phyloP scores from a whole-genome alignment of 306 rosid genomes.

The Phaseolus lunatus region DNA sequence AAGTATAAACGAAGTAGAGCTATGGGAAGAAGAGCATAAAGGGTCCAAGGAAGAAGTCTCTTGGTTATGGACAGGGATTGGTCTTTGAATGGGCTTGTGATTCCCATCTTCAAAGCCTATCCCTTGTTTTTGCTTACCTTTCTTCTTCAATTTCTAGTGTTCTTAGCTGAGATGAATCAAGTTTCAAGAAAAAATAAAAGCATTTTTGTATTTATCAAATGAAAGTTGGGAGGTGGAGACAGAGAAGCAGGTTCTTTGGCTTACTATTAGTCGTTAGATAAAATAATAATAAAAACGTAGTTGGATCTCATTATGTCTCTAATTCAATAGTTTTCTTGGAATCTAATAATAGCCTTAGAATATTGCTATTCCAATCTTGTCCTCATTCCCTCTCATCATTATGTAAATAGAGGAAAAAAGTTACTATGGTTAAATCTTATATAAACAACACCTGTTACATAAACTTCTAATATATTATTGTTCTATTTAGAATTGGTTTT shows the following conservation, averaged over 20 bases:
- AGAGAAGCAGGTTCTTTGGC: conserved; percentile 3
- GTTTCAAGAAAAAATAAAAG: not conserved
- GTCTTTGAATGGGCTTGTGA: conserved; percentile 59
- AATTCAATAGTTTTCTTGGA: conserved; percentile 13
- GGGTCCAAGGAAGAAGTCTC: conserved; percentile 63
- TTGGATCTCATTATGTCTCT: conserved; percentile 29
- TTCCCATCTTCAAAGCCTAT: conserved; percentile 53
- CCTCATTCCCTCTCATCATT: not conserved
- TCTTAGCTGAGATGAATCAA: conserved; percentile 6
- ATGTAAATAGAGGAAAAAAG: too few species aligned
- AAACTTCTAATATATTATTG: not conserved
- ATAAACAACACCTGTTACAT: too few species aligned
- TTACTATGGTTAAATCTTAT: too few species aligned
- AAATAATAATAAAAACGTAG: not conserved
- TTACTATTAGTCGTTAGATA: conserved; percentile 2
- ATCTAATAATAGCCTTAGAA: not conserved
- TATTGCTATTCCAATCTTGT: not conserved
- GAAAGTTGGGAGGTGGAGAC: not conserved
- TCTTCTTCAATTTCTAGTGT: not conserved
- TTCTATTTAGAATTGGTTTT: not conserved
- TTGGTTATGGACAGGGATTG: conserved; percentile 46
- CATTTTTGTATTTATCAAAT: not conserved
- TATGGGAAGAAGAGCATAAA: conserved; percentile 71
- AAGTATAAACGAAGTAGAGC: conserved; percentile 70
- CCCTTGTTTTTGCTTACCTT: not conserved